Evolutionary conservation across 768 basidiomycete species (phyloP).

Genomic region (Hypholoma sublateritium): DNA sequence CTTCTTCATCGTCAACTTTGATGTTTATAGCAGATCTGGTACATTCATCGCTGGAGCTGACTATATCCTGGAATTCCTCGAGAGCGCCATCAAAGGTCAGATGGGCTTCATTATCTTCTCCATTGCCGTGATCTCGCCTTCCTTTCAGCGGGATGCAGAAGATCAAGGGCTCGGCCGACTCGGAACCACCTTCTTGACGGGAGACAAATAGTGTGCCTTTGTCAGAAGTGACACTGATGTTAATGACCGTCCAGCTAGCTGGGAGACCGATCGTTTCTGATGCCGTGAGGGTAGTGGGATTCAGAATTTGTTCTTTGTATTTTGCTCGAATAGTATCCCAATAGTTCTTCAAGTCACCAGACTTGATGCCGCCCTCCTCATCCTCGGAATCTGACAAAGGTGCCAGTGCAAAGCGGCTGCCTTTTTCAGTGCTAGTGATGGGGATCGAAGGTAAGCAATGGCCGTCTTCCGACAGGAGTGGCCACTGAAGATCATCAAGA

Average conservation of each 20-base stretch:
- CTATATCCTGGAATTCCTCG: constrained; percentile 75
- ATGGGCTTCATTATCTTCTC: constrained; percentile 65
- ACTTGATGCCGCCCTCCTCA: constrained; percentile 28
- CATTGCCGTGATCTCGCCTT: constrained; percentile 68
- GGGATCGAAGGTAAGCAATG: constrained; percentile 32
- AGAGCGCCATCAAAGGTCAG: constrained; percentile 76
- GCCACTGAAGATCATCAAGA: constrained; percentile 78
- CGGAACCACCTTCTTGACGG: constrained; percentile 60
- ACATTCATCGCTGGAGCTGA: constrained; percentile 73
- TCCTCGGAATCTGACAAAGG: constrained; percentile 35
- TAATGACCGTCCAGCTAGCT: constrained; percentile 78
- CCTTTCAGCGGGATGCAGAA: constrained; percentile 90
- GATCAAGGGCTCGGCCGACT: constrained; percentile 56
- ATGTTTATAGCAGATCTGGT: constrained; percentile 73
- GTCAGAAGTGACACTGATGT: constrained; percentile 82
- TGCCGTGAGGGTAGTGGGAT: constrained; percentile 40
- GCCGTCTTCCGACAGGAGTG: constrained; percentile 47
- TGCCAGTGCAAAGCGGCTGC: constrained; percentile 15
- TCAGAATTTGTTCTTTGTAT: constrained; percentile 47
- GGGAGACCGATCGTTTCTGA: constrained; percentile 55
- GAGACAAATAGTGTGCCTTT: constrained; percentile 81
- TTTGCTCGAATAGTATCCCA: constrained; percentile 61
- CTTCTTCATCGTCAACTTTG: constrained; percentile 63
- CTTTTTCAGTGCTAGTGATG: constrained; percentile 1
- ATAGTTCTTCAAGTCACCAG: constrained; percentile 46